Evolutionary conservation across 257 asterid species (phyloP).

Genomic region (Solanum pinnatisectum): DNA sequence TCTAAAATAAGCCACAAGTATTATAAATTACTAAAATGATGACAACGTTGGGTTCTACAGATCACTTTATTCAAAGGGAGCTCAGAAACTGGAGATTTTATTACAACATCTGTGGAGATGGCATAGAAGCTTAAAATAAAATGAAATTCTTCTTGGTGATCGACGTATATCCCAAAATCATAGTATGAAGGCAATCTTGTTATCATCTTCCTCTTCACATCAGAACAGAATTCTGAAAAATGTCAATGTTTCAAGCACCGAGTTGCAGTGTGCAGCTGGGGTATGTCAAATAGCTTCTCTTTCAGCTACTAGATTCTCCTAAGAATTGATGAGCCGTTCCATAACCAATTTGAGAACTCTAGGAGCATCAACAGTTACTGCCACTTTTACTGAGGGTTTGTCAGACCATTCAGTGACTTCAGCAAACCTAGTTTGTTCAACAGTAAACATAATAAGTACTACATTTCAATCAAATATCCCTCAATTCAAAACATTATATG

Average conservation of each 20-base stretch:
- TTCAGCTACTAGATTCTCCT: slow-evolving; percentile 1
- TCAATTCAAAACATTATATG: background rate
- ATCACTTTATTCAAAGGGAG: background rate
- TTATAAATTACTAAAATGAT: background rate
- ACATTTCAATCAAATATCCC: background rate
- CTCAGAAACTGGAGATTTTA: background rate
- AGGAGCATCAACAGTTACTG: slow-evolving; percentile 90
- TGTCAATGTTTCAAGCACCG: background rate
- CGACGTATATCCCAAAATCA: background rate
- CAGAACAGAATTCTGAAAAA: background rate
- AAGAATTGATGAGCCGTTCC: slow-evolving; percentile 76
- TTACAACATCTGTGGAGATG: background rate
- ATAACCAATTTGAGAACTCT: slow-evolving; percentile 58
- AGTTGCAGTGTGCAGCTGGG: background rate
- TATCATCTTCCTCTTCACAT: background rate
- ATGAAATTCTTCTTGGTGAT: background rate
- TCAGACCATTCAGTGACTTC: slow-evolving; percentile 80
- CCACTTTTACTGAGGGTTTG: slow-evolving; percentile 83
- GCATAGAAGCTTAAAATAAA: background rate
- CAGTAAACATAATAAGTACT: background rate
- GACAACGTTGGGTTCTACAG: background rate
- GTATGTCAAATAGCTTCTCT: background rate
- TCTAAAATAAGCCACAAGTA: background rate
- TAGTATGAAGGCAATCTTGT: background rate
- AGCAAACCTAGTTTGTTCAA: slow-evolving; percentile 40